Evolutionary conservation across 2,329 filamentous ascomycete genomes (phyloP).

Genomic region (Escovopsis sp.): DNA sequence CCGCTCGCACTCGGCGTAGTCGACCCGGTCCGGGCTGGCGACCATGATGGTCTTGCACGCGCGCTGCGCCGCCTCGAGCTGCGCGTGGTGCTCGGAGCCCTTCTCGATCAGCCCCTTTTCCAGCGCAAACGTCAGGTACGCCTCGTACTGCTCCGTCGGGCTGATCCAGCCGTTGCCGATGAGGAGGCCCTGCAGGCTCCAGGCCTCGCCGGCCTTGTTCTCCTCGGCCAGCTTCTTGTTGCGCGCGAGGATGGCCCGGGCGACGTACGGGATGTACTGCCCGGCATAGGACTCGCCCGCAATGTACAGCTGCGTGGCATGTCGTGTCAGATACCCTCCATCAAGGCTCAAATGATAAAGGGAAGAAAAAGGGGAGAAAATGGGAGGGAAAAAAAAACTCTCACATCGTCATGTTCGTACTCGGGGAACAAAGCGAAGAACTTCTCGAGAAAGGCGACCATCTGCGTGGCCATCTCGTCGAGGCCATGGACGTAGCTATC

Average conservation of each 20-base stretch:
- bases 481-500: slow-evolving; percentile 77
- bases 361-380: too few species aligned
- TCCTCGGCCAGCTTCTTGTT: slow-evolving; percentile 47
- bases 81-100: slow-evolving; percentile 46
- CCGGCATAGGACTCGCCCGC: slow-evolving; percentile 95
- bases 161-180: slow-evolving; percentile 99
- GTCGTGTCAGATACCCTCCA: too few species aligned
- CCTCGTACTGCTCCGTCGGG: slow-evolving; percentile 73
- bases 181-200: slow-evolving; percentile 72
- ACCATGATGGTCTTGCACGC: slow-evolving; percentile 52
- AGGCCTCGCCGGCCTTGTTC: slow-evolving; percentile 21
- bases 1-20: slow-evolving; percentile 56
- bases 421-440: slow-evolving; percentile 87
- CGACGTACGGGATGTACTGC: slow-evolving; percentile 94
- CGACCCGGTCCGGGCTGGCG: slow-evolving; percentile 36
- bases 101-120: slow-evolving; percentile 57
- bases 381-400: slow-evolving; percentile 5
- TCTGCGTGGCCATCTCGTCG: slow-evolving; percentile 77
- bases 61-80: slow-evolving; percentile 53
- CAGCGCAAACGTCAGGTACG: slow-evolving; percentile 73
- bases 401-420: slow-evolving; percentile 78
- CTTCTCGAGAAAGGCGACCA: slow-evolving; percentile 77
- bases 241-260: slow-evolving; percentile 74
- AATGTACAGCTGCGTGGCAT: slow-evolving; percentile 58
- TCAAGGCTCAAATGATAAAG: too few species aligned